A percentile compares a stretch with the other conserved stretches of the same genome.
Evolutionary conservation across 441 rosid species (phyloP).

Genomic region (Pelargonium citronellum): DNA sequence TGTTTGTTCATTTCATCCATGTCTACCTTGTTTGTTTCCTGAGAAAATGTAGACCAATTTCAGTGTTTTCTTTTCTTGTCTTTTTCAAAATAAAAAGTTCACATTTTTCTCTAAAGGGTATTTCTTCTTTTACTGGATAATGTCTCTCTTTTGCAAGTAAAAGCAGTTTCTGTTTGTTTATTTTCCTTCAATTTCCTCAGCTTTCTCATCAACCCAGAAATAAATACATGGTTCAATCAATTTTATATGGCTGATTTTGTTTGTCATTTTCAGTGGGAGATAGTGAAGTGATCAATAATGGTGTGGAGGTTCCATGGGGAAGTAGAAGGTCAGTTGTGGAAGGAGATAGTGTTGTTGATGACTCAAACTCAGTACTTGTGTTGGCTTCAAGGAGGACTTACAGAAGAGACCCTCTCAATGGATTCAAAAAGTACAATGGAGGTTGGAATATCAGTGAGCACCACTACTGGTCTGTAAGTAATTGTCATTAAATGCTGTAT

Average conservation of each 20-base stretch:
- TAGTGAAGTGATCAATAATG: background rate
- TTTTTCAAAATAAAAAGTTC: too few species aligned
- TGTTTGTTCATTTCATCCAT: background rate
- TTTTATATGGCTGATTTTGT: background rate
- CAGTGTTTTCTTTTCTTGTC: too few species aligned
- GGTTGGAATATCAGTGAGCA: conserved; percentile 37
- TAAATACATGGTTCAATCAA: background rate
- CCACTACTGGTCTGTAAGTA: conserved; percentile 29
- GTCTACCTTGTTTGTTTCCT: background rate
- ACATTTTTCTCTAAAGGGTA: too few species aligned
- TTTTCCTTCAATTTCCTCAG: background rate
- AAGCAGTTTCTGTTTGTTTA: background rate
- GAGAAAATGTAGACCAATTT: background rate
- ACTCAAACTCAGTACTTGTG: conserved; percentile 19
- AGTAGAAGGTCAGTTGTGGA: conserved; percentile 4
- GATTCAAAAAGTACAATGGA: conserved; percentile 33
- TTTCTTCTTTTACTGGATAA: background rate
- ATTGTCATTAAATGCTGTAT: background rate
- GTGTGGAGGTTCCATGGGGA: background rate
- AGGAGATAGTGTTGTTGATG: background rate
- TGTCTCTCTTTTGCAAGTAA: background rate
- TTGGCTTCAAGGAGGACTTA: conserved; percentile 39
- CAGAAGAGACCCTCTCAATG: conserved; percentile 34
- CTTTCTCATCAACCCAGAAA: background rate
- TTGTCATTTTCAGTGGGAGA: background rate